phyloP scores from a whole-genome alignment of 441 rosid species.

The Eutrema salsugineum region DNA sequence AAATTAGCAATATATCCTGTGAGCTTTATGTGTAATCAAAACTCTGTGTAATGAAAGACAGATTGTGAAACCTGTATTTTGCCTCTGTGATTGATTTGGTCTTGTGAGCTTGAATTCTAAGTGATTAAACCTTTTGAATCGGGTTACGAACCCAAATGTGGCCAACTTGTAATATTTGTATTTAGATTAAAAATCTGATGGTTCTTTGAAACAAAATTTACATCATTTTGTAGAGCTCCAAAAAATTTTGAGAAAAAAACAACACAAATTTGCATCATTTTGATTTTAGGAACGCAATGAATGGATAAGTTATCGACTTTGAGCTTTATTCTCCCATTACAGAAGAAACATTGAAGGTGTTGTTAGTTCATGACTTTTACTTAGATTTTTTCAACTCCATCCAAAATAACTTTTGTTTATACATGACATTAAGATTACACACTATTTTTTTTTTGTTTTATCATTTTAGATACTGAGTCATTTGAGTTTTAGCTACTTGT shows the following conservation, averaged over 20 bases:
- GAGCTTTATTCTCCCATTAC: background rate
- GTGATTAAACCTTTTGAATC: background rate
- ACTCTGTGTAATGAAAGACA: slow-evolving; percentile 28
- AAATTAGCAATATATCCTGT: slow-evolving; percentile 16
- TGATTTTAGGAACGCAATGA: background rate
- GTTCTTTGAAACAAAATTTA: background rate
- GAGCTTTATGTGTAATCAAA: slow-evolving; percentile 31
- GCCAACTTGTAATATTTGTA: background rate
- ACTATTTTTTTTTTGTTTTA: background rate
- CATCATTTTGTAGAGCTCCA: background rate
- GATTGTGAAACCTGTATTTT: slow-evolving; percentile 23
- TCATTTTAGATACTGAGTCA: background rate
- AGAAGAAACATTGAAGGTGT: background rate
- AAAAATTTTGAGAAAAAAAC: too few relatives aligned
- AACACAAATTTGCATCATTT: background rate
- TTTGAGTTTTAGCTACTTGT: background rate
- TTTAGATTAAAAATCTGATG: background rate
- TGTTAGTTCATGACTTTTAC: background rate
- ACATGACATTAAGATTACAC: background rate
- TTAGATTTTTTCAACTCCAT: background rate
- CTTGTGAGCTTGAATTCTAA: slow-evolving; percentile 2
- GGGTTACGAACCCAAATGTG: background rate
- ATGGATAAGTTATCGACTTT: background rate
- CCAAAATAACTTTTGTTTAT: background rate
- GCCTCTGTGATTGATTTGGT: slow-evolving; percentile 14